Base-by-base conservation (phyloP, 345 rosid genomes). In the Boechera divaricarpa region DNA sequence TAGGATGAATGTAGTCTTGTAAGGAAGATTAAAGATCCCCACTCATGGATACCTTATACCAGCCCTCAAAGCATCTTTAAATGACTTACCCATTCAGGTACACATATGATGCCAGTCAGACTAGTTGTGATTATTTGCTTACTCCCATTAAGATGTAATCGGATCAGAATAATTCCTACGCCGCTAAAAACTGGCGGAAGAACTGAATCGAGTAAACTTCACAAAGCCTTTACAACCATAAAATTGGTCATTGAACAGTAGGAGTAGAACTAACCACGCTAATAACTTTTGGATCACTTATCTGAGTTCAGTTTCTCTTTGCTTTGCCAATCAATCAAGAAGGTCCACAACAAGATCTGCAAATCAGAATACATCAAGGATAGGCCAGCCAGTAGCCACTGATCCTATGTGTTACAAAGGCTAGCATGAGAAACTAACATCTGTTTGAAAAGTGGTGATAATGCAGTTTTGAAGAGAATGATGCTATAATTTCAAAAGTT, bases 311-410 rank as follows among this genome's bases (percentile, higher is more conserved):
- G 77, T 69, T 75, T 74, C 67, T 74, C 87, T 76, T 79, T 86
- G 65, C 63, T 76, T 71, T 77, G 79, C 72, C 77, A 74, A 77
- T 31, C 61, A 64, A 82, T 59, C 85, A 79, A 16, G 21, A 62
- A 72, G 67, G 67, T 88, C 87, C 84, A 88, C 89, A 85, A 86
- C 78, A 81, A 67, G 83, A 80, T 78, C 60, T 75, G 79, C 53
- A 67, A 70, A 81, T 82, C 66, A 83, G 86, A 86, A 72, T 61
- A 66, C 61, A 26, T 73, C 41, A 82, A 63, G 58, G 39, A 54
- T 73, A 73, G 76, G 80, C 78, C 73, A 80, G 67, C 73, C 79
- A 64, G 42, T 39, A 9, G 42, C 68, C 79, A 18, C 42, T 39
- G 42, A 82, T 66, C 81, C 83, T 74, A 61, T 51, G 57, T 16